A percentile compares a stretch with the other conserved stretches of the same genome.
Evolutionary conservation across 768 basidiomycete species (phyloP).

Genomic region (Pisolithus microcarpus): DNA sequence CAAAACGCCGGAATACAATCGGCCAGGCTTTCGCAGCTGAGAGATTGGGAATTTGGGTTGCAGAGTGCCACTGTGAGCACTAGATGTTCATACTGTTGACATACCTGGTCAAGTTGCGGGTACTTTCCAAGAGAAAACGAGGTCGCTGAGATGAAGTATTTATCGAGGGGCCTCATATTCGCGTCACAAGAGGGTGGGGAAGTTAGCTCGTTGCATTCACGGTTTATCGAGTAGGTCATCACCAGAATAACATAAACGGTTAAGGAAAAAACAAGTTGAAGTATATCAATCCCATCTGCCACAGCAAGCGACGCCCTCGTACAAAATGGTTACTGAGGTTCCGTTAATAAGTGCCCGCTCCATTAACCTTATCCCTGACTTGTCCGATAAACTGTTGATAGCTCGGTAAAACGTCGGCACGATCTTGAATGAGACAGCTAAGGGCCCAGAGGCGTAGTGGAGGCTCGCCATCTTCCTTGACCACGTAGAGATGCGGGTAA

Average conservation of each 20-base stretch:
- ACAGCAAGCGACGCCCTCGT: not conserved
- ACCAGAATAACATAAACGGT: not conserved
- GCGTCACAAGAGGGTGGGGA: no score
- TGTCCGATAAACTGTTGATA: conserved; percentile 92
- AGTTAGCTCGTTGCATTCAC: no score
- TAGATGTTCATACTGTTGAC: no score
- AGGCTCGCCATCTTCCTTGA: conserved; percentile 97
- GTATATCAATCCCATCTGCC: conserved; percentile 1
- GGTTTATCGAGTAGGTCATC: no score
- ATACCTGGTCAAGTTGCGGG: no score
- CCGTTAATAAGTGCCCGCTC: conserved; percentile 26
- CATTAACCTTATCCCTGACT: conserved; percentile 73
- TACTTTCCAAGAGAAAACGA: no score
- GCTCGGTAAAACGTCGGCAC: conserved; percentile 89
- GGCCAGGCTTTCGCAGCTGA: no score
- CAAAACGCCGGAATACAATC: no score
- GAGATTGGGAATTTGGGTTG: no score
- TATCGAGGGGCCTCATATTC: no score
- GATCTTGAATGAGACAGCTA: conserved; percentile 89
- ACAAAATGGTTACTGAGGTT: not conserved
- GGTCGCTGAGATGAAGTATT: no score
- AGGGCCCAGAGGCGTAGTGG: conserved; percentile 93
- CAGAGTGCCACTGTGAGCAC: no score
- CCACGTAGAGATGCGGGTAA: conserved; percentile 88
- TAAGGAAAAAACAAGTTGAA: not conserved